Evolutionary conservation across 352 stramenopile species (phyloP), one percentile per base, ranked within the genome.

Genomic region (Thraustotheca clavata): DNA sequence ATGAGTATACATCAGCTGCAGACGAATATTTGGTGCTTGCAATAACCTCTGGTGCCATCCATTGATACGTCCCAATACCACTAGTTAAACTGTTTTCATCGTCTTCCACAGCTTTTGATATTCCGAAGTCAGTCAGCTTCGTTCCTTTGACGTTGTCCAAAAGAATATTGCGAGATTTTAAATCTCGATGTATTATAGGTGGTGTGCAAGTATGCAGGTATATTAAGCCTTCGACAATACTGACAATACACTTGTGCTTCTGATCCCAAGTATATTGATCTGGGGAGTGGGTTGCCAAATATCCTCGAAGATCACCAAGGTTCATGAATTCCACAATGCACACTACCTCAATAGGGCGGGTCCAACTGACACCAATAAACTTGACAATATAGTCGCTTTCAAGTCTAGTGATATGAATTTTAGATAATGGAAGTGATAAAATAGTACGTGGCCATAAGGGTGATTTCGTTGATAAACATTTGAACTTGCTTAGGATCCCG

Each of bases 291-390:
- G 80, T 79, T 27, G 26, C 55, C 22, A 93, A 69, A 43, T 89
- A 89, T 43, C 72, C 73, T 41, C 88, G 77, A 1, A 92, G 60
- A 59, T 92, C 83, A 12, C 83, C 79, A 20, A 77, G 71, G 38
- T 86, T 72, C 72, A 92, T 86, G 62, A 83, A 92, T 67, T 92
- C 83, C 20, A 83, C 88, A 32, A 92, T 77, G 16, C 79, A 82
- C 55, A 74, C 87, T n/a, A 92, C 39, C 35, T 92, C 80, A 31
- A 80, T 40, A 22, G 89, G 69, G 34, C 74, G 85, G 63, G 88
- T 78, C 83, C 83, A 92, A 8, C 79, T 80, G n/a, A 91, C 77
- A 12, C 86, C 86, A 32, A 80, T 80, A 63, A 95, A 95, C 2
- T 71, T 69, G n/a, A 95, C 83, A 55, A 95, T 95, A 8, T 81